Evolutionary conservation across 2,329 filamentous ascomycete species (phyloP).

Genomic region (Zymoseptoria brevis): DNA sequence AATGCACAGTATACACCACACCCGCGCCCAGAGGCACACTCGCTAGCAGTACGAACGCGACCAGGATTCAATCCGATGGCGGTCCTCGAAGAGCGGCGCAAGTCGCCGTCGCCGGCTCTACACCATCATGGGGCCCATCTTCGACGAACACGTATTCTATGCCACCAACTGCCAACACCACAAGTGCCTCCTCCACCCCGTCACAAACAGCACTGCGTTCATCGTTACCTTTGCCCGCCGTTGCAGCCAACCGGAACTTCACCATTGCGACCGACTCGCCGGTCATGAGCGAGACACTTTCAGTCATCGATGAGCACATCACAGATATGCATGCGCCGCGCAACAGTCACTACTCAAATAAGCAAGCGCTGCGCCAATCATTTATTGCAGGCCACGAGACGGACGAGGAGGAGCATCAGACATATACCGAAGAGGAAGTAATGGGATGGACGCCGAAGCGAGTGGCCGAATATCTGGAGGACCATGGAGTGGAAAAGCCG

Average conservation of each 20-base stretch:
- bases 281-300: constrained; percentile 88
- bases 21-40: constrained; percentile 31
- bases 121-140: neutral
- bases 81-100: constrained; percentile 13
- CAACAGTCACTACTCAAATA: constrained; percentile 74
- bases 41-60: constrained; percentile 13
- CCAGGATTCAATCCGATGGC: constrained; percentile 13
- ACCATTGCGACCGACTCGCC: constrained; percentile 38
- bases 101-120: constrained; percentile 5
- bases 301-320: constrained; percentile 95
- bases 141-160: neutral
- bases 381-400: constrained; percentile 94
- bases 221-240: constrained; percentile 13
- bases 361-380: constrained; percentile 64
- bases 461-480: constrained; percentile 83
- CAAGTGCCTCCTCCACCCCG: constrained; percentile 1
- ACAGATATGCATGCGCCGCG: constrained; percentile 64
- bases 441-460: constrained; percentile 69
- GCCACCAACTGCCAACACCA: constrained; percentile 9
- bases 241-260: constrained; percentile 7
- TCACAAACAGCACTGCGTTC: constrained; percentile 16
- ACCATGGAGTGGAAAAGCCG: constrained; percentile 72
- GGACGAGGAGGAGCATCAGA: constrained; percentile 75
- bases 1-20: constrained; percentile 32
- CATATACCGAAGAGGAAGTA: constrained; percentile 67